Percentiles rank a stretch among this genome's conserved stretches.
phyloP scores from a whole-genome alignment of 2,329 filamentous ascomycete genomes.

The Cryoendolithus antarcticus region DNA sequence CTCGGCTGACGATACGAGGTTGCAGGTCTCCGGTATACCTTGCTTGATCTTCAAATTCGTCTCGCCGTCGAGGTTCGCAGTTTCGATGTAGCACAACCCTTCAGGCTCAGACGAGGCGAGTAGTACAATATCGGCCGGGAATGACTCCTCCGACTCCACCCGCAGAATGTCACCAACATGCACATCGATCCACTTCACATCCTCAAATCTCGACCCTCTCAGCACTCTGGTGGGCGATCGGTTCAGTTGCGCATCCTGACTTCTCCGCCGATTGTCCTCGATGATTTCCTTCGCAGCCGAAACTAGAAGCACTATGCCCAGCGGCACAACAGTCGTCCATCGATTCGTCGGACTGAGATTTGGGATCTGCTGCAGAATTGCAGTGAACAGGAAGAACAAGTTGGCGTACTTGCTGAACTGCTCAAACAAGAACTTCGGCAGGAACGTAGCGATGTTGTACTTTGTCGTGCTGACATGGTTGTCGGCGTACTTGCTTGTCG shows the following conservation, averaged over 20 bases:
- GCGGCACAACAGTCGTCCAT: constrained; percentile 93
- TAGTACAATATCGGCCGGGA: constrained; percentile 85
- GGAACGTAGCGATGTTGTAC: constrained; percentile 85
- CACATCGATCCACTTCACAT: constrained; percentile 89
- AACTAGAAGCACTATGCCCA: constrained; percentile 80
- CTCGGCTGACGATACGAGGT: constrained; percentile 79
- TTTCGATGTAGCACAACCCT: constrained; percentile 96
- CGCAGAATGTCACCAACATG: constrained; percentile 84
- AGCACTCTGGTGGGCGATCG: constrained; percentile 74
- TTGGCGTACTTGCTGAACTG: constrained; percentile 99
- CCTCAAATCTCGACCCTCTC: constrained; percentile 69
- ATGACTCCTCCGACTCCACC: constrained; percentile 88
- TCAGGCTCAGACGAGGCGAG: constrained; percentile 93
- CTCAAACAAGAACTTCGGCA: constrained; percentile 94
- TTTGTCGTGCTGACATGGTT: constrained; percentile 97
- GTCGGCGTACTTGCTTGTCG: constrained; percentile 78
- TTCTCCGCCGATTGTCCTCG: constrained; percentile 83
- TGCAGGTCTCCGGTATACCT: constrained; percentile 79
- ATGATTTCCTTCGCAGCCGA: constrained; percentile 90
- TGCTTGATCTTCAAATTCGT: constrained; percentile 99
- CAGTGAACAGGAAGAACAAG: constrained; percentile 97
- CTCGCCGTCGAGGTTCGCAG: constrained; percentile 92
- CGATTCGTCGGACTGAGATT: constrained; percentile 87
- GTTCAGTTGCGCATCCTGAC: constrained; percentile 77
- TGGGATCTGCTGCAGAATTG: constrained; percentile 86